A percentile compares a stretch with the other conserved stretches of the same genome.
Evolutionary conservation across 2,329 filamentous ascomycete genomes (phyloP).

Genomic region (Hymenoscyphus fraxineus): DNA sequence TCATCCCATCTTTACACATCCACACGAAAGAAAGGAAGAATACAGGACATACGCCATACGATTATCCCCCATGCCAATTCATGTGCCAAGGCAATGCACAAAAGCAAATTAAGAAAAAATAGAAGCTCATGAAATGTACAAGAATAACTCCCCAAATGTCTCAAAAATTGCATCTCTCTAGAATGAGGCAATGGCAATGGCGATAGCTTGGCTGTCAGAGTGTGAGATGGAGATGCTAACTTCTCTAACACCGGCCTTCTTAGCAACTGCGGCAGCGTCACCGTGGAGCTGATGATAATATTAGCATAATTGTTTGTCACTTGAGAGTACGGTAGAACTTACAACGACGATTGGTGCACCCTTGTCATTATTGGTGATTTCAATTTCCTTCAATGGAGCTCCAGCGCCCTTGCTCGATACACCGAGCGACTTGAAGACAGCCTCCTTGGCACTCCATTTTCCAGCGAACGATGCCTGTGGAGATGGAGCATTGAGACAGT

Average conservation of each 20-base stretch:
- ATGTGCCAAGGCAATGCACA: conserved; percentile 1
- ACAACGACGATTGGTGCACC: conserved; percentile 83
- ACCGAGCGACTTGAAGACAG: conserved; percentile 94
- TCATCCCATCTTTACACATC: neutral
- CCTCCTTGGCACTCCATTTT: conserved; percentile 96
- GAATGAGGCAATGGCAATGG: conserved; percentile 82
- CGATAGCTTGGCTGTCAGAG: conserved; percentile 88
- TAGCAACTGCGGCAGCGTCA: conserved; percentile 77
- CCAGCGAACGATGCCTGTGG: conserved; percentile 91
- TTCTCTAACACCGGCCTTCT: conserved; percentile 79
- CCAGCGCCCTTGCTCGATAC: conserved; percentile 84
- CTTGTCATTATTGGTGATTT: conserved; percentile 75
- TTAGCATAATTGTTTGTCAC: conserved; percentile 15
- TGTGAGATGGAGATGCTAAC: conserved; percentile 95
- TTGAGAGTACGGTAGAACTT: conserved; percentile 43
- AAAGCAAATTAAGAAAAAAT: neutral
- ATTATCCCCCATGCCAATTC: neutral
- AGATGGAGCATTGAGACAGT: conserved; percentile 75
- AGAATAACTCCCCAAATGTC: conserved; percentile 5
- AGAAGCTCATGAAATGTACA: conserved; percentile 10
- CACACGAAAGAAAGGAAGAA: neutral
- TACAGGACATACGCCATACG: neutral
- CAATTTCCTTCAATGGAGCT: conserved; percentile 88
- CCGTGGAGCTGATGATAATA: conserved; percentile 67
- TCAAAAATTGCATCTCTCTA: conserved; percentile 37